Evolutionary conservation across 768 basidiomycete genomes (phyloP).

Genomic region (Boletus edulis): DNA sequence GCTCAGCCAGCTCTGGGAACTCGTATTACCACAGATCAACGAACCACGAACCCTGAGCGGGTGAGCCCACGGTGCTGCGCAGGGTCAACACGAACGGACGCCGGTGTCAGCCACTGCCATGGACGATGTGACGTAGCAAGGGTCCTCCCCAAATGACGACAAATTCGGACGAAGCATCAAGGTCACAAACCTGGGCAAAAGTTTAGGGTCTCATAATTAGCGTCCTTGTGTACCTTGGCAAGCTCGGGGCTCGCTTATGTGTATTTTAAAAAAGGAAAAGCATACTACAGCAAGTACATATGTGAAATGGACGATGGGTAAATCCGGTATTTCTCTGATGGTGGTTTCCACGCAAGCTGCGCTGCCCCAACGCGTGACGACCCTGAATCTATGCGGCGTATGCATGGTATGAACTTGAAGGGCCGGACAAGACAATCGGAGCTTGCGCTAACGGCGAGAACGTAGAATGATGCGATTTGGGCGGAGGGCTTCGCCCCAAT

Average conservation of each 20-base stretch:
- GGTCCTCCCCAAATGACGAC: neutral
- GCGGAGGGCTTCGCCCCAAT: conserved; percentile 19
- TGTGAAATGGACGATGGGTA: conserved; percentile 5
- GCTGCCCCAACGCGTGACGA: conserved; percentile 11
- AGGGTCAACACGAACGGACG: conserved; percentile 5
- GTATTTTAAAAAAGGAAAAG: neutral
- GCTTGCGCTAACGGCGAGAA: conserved; percentile 15
- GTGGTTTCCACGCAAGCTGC: conserved; percentile 18
- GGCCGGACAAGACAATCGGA: conserved; percentile 14
- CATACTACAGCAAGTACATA: no score
- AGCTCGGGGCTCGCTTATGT: neutral
- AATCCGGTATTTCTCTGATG: conserved; percentile 17
- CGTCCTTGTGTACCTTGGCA: conserved; percentile 2
- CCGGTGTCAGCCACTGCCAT: conserved; percentile 6
- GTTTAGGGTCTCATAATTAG: conserved; percentile 13
- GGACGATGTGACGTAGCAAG: conserved; percentile 12
- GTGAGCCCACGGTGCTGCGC: conserved; percentile 19
- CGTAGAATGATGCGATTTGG: conserved; percentile 23
- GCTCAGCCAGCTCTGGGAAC: conserved; percentile 1
- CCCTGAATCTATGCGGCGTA: conserved; percentile 22
- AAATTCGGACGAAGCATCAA: conserved; percentile 4
- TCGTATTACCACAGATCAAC: conserved; percentile 7
- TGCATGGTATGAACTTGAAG: neutral
- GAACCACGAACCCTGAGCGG: conserved; percentile 19
- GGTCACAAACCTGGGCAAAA: conserved; percentile 3